Conservation (phyloP, 805 yeast species). For the Kregervanrija pseudodelftensis region DNA sequence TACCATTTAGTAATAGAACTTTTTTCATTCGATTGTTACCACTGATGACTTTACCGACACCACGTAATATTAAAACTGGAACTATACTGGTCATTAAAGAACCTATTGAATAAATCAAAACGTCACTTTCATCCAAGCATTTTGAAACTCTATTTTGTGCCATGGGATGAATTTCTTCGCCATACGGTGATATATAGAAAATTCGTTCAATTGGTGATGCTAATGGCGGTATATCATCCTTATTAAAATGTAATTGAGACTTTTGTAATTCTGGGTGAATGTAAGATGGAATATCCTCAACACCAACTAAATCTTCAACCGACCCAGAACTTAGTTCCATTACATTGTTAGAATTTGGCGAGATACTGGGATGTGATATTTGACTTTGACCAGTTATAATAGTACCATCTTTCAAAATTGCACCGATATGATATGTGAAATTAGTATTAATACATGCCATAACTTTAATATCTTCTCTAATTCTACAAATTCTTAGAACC, state of each 20-base stretch:
- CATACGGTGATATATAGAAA: conserved; percentile 79
- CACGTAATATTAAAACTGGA: conserved; percentile 69
- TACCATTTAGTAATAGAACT: conserved; percentile 66
- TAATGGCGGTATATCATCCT: conserved; percentile 53
- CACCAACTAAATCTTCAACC: conserved; percentile 11
- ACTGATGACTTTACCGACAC: conserved; percentile 50
- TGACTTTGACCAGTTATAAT: conserved; percentile 87
- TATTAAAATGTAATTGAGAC: conserved; percentile 70
- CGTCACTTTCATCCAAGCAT: conserved; percentile 42
- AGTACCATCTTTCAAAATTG: conserved; percentile 58
- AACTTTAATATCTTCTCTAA: conserved; percentile 47
- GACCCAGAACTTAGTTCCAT: background rate
- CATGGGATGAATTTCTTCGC: conserved; percentile 74
- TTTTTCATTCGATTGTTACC: conserved; percentile 30
- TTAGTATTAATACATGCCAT: conserved; percentile 81
- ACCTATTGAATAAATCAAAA: conserved; percentile 74
- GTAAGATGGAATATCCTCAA: conserved; percentile 52
- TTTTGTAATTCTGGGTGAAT: conserved; percentile 71
- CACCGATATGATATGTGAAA: conserved; percentile 82
- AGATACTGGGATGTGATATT: conserved; percentile 72
- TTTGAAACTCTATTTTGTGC: conserved; percentile 58
- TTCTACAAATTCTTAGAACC: conserved; percentile 54
- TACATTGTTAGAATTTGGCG: background rate
- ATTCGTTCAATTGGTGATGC: conserved; percentile 67
- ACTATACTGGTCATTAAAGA: conserved; percentile 81